Evolutionary conservation across 306 rosid genomes (phyloP), one percentile per base, ranked within the genome.

Genomic region (Vicia sativa): DNA sequence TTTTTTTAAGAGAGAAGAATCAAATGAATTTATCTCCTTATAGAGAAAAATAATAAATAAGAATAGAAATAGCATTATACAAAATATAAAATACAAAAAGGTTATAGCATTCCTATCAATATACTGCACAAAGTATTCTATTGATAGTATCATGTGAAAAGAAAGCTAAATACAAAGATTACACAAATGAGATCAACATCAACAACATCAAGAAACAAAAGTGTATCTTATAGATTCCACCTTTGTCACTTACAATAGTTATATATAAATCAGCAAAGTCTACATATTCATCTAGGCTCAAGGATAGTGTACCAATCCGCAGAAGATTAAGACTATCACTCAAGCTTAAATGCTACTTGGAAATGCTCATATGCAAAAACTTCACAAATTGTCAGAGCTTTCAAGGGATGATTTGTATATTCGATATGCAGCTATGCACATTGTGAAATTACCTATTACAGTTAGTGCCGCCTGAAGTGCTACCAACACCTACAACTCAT

Each of bases 381-480:
- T 65, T 85, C 86, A 88, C 19, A 75, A 76, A 42, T 81, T 81
- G 67, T 84, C 79, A 37, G 96, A 76, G 72, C 82, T 67, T 73
- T 95, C 82, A 44, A 71, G 74, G 29, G 96, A 79, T 42, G 96
- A 73, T 84, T 86, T 87, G 89, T 83, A 88, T 65, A 95, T 88
- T 23, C 92, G 86, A 74, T 79, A 90, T 57, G 96, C 96, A 76
- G 97, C 99, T 41, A 84, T 62, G 70, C 97, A 90, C 97, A 95
- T 88, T 29, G 97, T 88, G 42, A 81, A 82, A 56, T 95, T 90
- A 67, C 99, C 99, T 68, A 86, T 55, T n/a, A 85, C 84, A 39
- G 99, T 95, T 46, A 95, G 79, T 31, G 91, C 93, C 11, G 90
- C 99, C 79, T 95, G 96, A 76, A 95, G 86, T 77, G 95, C 96